Evolutionary conservation across 2,329 filamentous ascomycete genomes (phyloP), one percentile per base, ranked within the genome.

Genomic region (Sporothrix phasma): DNA sequence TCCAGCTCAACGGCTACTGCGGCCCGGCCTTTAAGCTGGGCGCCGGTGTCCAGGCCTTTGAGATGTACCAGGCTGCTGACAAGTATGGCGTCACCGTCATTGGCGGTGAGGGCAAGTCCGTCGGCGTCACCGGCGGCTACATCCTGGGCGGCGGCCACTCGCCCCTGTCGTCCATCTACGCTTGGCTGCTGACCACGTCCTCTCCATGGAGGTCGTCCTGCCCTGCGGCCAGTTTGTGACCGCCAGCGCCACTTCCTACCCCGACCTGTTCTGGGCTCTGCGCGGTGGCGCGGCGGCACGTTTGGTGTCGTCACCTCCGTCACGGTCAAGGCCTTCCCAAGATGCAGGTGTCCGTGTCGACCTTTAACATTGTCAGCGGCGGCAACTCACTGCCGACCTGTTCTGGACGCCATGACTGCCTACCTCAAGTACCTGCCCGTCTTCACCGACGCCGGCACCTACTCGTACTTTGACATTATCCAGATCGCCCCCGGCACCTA

Each of bases 201-300:
- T 83, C 17, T 73, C 76, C 34, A 73, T 80, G 65, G 75, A 83
- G 63, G 74, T 82, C 15, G 76, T 83, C 7, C 77, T 77, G 5
- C 74, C 79, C 11, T 74, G 76, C 65, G 80, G 81, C 15, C 67
- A 72, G 4, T 74, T 78, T 24, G 70, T 80, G 3, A 76, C 78
- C 46, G 78, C 75, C 1, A 77, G 76, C 51, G 74, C 72, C 22
- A 71, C 74, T 2, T 69, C 79, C 34, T 80, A 85, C 65, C 67
- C 74, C 0, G 83, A 85, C 63, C 73, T 86, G 6, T 85, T 82
- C 72, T 86, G 81, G 78, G 83, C 83, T 2, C 71, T 82, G 34
- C 72, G 77, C 15, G 80, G 80, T 24, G 80, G 76, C 11, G 78
- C 29, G 73, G 74, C 15, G 65, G 72, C 64, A 77, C 75, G 0